Evolutionary conservation across 2,329 filamentous ascomycete genomes (phyloP), one percentile per base, ranked within the genome.

Genomic region (Fusarium irregulare): DNA sequence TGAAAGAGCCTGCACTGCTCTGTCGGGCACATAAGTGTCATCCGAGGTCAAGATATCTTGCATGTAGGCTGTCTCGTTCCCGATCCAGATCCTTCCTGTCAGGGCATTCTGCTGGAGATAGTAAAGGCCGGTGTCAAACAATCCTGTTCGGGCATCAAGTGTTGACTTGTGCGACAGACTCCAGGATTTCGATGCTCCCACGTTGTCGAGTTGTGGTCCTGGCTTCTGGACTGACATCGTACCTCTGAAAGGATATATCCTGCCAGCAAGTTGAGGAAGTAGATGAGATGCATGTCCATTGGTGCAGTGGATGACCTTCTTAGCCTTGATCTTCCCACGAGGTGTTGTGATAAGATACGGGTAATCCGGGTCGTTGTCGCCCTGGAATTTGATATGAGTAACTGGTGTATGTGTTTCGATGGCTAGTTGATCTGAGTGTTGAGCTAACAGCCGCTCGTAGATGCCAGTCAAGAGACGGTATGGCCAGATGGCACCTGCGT

Each of bases 291-390:
- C 80, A 68, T 85, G 84, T 3, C 79, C 85, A 64, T 90, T 89
- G 1, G 86, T 89, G 37, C 85, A 85, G 65, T 89, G 86, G 3
- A 89, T 80, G 8, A 90, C 77, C 51, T 86, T 82, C 4, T 78
- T 78, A 16, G 85, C 80, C 2, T 71, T 73, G 14, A 88, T 80
- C 0, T 44, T 66, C 0, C 86, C 87, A 6, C 85, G 78, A 0
- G 73, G 63, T 0, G 87, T 89, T 3, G 74, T 64, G 2, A 88
- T 58, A 2, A 23, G 2, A 67, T 84, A 86, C 3, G 77, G 81
- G 14, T 75, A 61, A 20, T 66, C 56, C 2, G 20, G 1, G 4
- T 27, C 42, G 3, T n/a, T 10, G 4, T 8, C 2, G 6, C 4
- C 21, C 11, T 16, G n/a, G 9, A 25, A 48, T 4, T 28, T 18